Evolutionary conservation across 805 yeast species (phyloP), one percentile per base, ranked within the genome.

Genomic region (Cyberlindnera mycetangii): DNA sequence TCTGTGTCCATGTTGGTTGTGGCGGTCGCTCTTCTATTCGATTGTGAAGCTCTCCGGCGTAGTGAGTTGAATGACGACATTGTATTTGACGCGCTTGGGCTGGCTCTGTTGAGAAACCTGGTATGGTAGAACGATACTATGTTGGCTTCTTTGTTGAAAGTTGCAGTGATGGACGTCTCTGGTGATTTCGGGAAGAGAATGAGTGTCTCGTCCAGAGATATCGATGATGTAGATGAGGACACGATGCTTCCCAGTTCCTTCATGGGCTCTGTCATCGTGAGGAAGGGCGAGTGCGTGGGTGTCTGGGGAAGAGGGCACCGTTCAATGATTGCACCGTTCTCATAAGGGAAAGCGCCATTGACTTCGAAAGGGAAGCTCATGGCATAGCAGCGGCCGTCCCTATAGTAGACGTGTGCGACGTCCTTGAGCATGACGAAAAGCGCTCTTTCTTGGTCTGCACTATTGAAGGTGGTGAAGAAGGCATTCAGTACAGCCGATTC

Each of bases 201-300:
- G 24, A 85, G 59, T 41, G 71, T 74, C 55, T 85, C 93, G 38
- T 69, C 66, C 2, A 76, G 61, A 0, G 85, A 72, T 22, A 86
- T 76, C 3, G 79, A 75, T 0, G 88, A 76, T 0, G 85, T 81
- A 2, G 89, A 79, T 0, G 89, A 79, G 0, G 92, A 80, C 1
- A 81, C 79, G 5, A 89, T 75, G 5, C 79, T 67, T 2, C 95
- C 89, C 45, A 86, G 72, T 4, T 87, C 93, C 2, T 79, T 76
- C 48, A 84, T 66, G 1, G 96, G 92, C 58, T 87, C 95, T 1
- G 81, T 72, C 47, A 89, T 59, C 0, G 95, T 80, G 42, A 88
- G 69, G 52, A 86, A 84, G 9, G 47, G 51, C 2, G 48, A 27
- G 14, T 47, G 39, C 11, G 33, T 15, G 28, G 6, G 38, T 27